Percentiles rank a stretch among this genome's conserved stretches.
Evolutionary conservation across 345 rosid species (phyloP).

Genomic region (Lumnitzera racemosa): DNA sequence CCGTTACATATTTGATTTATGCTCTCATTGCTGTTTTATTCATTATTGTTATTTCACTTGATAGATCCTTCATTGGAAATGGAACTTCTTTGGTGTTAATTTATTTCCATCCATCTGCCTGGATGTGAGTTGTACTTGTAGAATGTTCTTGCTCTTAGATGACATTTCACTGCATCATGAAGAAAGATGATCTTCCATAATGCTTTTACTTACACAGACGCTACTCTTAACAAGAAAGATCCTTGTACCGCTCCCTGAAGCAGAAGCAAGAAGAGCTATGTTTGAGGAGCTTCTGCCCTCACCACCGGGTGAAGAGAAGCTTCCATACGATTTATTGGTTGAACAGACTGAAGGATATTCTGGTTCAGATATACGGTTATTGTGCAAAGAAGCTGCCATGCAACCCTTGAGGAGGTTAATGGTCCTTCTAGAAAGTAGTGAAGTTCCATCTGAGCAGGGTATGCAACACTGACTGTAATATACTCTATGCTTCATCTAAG

Average conservation of each 20-base stretch:
- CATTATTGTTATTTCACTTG: no score
- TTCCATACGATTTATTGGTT: slow-evolving; percentile 63
- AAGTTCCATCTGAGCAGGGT: slow-evolving; percentile 62
- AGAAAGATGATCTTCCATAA: no score
- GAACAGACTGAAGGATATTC: slow-evolving; percentile 71
- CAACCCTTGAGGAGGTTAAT: slow-evolving; percentile 71
- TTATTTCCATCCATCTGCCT: no score
- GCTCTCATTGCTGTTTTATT: no score
- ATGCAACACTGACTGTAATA: slow-evolving; percentile 2
- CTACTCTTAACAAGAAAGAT: slow-evolving; percentile 26
- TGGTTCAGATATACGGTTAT: slow-evolving; percentile 74
- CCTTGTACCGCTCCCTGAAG: slow-evolving; percentile 86
- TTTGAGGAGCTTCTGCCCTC: slow-evolving; percentile 64
- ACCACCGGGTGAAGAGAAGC: slow-evolving; percentile 35
- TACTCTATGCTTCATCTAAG: no score
- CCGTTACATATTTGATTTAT: no score
- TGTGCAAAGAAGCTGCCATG: slow-evolving; percentile 89
- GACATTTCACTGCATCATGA: no score
- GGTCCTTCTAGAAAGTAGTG: slow-evolving; percentile 48
- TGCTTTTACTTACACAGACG: no score
- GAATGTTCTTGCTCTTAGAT: no score
- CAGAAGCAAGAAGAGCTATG: slow-evolving; percentile 87
- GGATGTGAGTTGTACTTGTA: no score
- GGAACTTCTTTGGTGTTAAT: no score
- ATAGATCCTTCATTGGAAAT: no score